Percentiles rank a stretch among this genome's conserved stretches.
These are phyloP conservation scores for Geranium rotundifolium DNA, from an alignment of 345 rosid genomes.

Conservation along the genomic window DNA sequence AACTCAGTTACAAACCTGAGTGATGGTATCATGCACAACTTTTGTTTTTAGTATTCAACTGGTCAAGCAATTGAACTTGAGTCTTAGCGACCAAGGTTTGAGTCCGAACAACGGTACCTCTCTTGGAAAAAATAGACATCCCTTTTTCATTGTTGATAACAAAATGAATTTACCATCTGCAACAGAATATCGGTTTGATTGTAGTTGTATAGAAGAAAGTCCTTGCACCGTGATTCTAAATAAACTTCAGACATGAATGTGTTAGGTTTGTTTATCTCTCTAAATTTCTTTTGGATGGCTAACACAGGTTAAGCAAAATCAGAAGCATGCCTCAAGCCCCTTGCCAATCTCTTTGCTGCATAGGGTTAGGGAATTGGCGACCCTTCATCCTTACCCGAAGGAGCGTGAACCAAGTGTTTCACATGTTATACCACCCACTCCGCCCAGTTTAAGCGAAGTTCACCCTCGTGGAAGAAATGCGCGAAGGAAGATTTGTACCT, in stretches of 20 bases:
- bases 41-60: no score
- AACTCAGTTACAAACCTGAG: not conserved
- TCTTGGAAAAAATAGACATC: no score
- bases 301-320: conserved; percentile 39
- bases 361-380: conserved; percentile 58
- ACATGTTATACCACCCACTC: conserved; percentile 9
- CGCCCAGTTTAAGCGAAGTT: conserved; percentile 1
- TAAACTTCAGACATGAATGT: not conserved
- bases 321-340: conserved; percentile 20
- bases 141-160: no score
- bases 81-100: no score
- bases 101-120: no score
- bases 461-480: conserved; percentile 23
- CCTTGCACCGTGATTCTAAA: not conserved
- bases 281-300: conserved; percentile 4
- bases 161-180: no score
- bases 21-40: no score
- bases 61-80: no score
- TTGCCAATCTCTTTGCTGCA: conserved; percentile 48
- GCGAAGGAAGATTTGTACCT: conserved; percentile 16
- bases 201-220: no score
- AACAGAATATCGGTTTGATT: no score
- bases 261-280: not conserved
- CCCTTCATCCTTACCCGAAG: conserved; percentile 60
- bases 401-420: conserved; percentile 9